phyloP scores from a whole-genome alignment of 495 filamentous ascomycete genomes.

The Aspergillus sclerotioniger region DNA sequence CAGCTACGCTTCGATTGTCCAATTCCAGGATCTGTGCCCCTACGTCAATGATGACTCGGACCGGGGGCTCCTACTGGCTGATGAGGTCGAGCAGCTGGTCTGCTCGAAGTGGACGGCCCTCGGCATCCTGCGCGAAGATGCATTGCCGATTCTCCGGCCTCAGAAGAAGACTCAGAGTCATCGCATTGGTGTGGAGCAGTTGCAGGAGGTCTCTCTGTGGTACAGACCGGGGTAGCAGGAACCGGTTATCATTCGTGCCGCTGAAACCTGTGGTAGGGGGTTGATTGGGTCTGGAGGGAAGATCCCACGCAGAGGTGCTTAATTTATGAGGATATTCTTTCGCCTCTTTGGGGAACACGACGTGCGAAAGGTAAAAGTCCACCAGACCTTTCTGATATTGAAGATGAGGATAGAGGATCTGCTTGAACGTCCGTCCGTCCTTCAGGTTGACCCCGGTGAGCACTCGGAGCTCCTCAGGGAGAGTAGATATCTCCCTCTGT shows the following conservation, averaged over 20 bases:
- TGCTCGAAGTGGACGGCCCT: conserved; percentile 20
- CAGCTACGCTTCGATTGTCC: conserved; percentile 52
- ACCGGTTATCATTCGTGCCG: conserved; percentile 66
- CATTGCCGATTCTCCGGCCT: conserved; percentile 51
- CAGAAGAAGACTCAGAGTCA: conserved; percentile 59
- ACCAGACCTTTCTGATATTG: conserved; percentile 50
- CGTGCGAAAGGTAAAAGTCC: conserved; percentile 60
- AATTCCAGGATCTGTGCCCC: conserved; percentile 71
- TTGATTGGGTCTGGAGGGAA: conserved; percentile 45
- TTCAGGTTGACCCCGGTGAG: conserved; percentile 59
- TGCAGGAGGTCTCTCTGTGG: conserved; percentile 53
- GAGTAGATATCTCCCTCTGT: conserved; percentile 21
- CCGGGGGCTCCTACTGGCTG: conserved; percentile 31
- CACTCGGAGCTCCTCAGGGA: conserved; percentile 42
- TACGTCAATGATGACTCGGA: conserved; percentile 67
- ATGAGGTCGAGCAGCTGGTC: conserved; percentile 48
- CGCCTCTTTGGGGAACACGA: conserved; percentile 66
- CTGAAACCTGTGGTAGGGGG: conserved; percentile 63
- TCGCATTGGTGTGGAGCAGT: conserved; percentile 62
- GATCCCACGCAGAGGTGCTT: conserved; percentile 69
- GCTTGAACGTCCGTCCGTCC: conserved; percentile 41
- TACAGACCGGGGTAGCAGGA: conserved; percentile 55
- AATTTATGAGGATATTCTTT: conserved; percentile 65
- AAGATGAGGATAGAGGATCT: conserved; percentile 52
- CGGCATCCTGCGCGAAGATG: conserved; percentile 16